Evolutionary conservation across 164 flowering plant genomes (phyloP).

Genomic region (Magnolia kwangsiensis): DNA sequence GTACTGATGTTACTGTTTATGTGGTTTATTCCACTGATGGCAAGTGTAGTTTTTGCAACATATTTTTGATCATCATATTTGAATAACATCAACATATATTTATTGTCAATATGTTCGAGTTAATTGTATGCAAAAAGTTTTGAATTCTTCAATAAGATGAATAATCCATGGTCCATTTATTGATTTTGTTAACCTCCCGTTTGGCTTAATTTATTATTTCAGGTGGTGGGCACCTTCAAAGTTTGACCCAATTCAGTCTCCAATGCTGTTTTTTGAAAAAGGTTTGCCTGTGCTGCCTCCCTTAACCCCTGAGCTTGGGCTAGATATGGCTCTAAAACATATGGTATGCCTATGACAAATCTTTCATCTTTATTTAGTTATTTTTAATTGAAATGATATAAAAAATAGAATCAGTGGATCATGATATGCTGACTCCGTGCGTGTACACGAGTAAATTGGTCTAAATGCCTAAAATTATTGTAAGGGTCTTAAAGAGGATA

Average conservation of each 20-base stretch:
- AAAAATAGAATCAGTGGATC: background rate
- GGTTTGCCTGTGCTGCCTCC: constrained; percentile 80
- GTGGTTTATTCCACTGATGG: background rate
- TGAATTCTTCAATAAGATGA: background rate
- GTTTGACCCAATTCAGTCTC: constrained; percentile 87
- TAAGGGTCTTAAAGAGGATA: too few species aligned
- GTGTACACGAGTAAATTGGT: too few species aligned
- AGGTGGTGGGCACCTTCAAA: constrained; percentile 99
- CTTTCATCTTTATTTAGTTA: background rate
- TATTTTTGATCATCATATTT: background rate
- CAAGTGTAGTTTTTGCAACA: background rate
- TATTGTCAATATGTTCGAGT: background rate
- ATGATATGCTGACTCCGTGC: too few species aligned
- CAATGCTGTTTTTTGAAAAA: constrained; percentile 86
- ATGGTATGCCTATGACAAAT: constrained; percentile 50
- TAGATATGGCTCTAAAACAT: constrained; percentile 70
- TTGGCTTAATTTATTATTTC: constrained; percentile 8
- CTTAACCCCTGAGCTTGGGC: constrained; percentile 59
- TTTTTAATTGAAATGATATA: background rate
- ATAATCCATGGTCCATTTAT: background rate
- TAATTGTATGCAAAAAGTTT: background rate
- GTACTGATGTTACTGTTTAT: background rate
- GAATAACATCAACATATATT: background rate
- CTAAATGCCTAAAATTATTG: too few species aligned
- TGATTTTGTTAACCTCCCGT: background rate